These are phyloP conservation scores for Corymbia calophylla DNA, from an alignment of 441 rosid genomes.

Conservation along the genomic window DNA sequence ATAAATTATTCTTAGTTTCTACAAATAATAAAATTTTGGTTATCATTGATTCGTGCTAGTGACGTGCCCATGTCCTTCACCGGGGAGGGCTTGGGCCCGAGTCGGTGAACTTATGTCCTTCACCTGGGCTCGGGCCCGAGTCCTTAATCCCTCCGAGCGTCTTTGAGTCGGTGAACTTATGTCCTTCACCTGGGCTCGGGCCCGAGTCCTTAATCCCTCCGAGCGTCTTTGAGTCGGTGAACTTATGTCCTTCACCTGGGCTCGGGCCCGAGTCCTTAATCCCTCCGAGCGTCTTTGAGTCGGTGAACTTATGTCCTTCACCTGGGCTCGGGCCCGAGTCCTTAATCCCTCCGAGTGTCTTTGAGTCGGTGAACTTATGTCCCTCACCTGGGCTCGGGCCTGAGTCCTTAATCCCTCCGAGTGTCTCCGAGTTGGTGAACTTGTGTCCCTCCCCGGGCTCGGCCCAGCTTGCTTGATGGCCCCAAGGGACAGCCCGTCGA, in stretches of 20 bases:
- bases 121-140: slow-evolving; percentile 29
- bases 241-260: too few species aligned
- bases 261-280: slow-evolving; percentile 14
- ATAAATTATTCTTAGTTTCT: neutral
- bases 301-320: slow-evolving; percentile 24
- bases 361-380: too few species aligned
- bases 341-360: too few species aligned
- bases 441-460: slow-evolving; percentile 47
- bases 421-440: neutral
- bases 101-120: slow-evolving; percentile 26
- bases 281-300: slow-evolving; percentile 11
- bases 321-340: slow-evolving; percentile 40
- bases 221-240: neutral
- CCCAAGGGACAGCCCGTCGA: slow-evolving; percentile 10
- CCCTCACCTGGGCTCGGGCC: slow-evolving; percentile 9
- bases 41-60: neutral
- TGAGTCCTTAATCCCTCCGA: slow-evolving; percentile 2
- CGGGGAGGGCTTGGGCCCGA: slow-evolving; percentile 30
- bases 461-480: slow-evolving; percentile 30
- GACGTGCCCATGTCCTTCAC: slow-evolving; percentile 13
- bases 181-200: slow-evolving; percentile 54
- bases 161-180: slow-evolving; percentile 14
- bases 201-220: slow-evolving; percentile 20
- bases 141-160: slow-evolving; percentile 13
- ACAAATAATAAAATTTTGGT: neutral